A percentile compares a stretch with the other conserved stretches of the same genome.
Evolutionary conservation across 2,329 filamentous ascomycete genomes (phyloP).

Genomic region (Colletotrichum spinosum): DNA sequence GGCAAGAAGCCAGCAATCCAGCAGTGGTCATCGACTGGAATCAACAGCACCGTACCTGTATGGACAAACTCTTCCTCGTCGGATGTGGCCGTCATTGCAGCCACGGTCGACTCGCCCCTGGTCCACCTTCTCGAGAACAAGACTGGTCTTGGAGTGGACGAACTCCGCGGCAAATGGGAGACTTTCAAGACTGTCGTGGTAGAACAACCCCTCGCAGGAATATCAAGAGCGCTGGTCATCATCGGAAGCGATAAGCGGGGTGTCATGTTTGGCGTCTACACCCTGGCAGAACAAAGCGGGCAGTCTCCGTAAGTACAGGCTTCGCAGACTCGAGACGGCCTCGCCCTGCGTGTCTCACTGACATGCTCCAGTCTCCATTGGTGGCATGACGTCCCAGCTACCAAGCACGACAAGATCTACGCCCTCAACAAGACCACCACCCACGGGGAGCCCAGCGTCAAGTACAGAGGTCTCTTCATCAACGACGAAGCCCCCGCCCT

Average conservation of each 20-base stretch:
- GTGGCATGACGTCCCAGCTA: slow-evolving; percentile 68
- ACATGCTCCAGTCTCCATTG: slow-evolving; percentile 60
- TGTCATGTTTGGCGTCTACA: slow-evolving; percentile 71
- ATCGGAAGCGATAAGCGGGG: slow-evolving; percentile 69
- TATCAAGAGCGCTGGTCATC: slow-evolving; percentile 63
- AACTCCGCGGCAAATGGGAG: slow-evolving; percentile 63
- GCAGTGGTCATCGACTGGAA: slow-evolving; percentile 9
- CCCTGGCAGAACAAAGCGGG: slow-evolving; percentile 70
- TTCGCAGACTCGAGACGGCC: not conserved
- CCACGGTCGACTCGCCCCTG: slow-evolving; percentile 37
- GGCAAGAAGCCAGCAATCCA: slow-evolving; percentile 21
- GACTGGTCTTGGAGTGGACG: slow-evolving; percentile 40
- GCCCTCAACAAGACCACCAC: slow-evolving; percentile 47
- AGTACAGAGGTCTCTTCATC: slow-evolving; percentile 71
- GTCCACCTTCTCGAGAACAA: slow-evolving; percentile 36
- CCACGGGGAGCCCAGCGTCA: slow-evolving; percentile 66
- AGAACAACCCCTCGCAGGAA: slow-evolving; percentile 55
- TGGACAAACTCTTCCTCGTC: not conserved
- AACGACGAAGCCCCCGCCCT: slow-evolving; percentile 60
- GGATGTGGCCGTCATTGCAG: slow-evolving; percentile 20
- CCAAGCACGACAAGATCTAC: slow-evolving; percentile 59
- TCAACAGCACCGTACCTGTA: not conserved
- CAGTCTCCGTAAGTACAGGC: slow-evolving; percentile 58
- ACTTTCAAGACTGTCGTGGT: slow-evolving; percentile 63
- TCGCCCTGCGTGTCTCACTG: not conserved